Conservation (phyloP, 2,329 filamentous ascomycete species). For the Onygena corvina region DNA sequence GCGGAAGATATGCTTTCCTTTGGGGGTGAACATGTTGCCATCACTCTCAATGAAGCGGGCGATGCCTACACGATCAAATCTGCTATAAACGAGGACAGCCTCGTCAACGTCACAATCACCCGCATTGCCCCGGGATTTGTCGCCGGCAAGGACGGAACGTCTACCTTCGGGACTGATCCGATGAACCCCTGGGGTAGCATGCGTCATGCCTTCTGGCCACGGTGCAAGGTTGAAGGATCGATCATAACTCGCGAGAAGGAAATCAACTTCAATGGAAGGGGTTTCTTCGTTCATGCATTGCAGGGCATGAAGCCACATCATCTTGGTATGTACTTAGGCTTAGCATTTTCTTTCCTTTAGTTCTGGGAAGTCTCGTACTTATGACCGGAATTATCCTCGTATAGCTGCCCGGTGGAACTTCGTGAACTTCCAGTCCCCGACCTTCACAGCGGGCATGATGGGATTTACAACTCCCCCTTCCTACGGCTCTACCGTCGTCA, state of each 20-base stretch:
- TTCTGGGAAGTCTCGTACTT: slow-evolving; percentile 7
- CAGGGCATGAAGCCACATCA: slow-evolving; percentile 99
- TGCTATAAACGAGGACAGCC: slow-evolving; percentile 62
- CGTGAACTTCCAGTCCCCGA: slow-evolving; percentile 76
- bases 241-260: slow-evolving; percentile 73
- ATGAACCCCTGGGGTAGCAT: slow-evolving; percentile 81
- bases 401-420: slow-evolving; percentile 86
- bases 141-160: slow-evolving; percentile 70
- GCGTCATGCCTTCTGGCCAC: slow-evolving; percentile 89
- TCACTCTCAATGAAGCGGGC: slow-evolving; percentile 78
- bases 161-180: slow-evolving; percentile 75
- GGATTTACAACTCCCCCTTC: slow-evolving; percentile 89
- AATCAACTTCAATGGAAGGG: slow-evolving; percentile 68
- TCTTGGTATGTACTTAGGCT: slow-evolving; percentile 46
- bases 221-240: slow-evolving; percentile 67
- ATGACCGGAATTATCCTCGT: slow-evolving; percentile 4
- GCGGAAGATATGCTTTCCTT: slow-evolving; percentile 73
- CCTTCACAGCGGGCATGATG: slow-evolving; percentile 83
- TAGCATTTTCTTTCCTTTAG: neutral
- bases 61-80: slow-evolving; percentile 81
- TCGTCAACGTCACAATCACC: slow-evolving; percentile 77
- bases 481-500: slow-evolving; percentile 75
- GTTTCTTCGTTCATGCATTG: slow-evolving; percentile 69
- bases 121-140: slow-evolving; percentile 68
- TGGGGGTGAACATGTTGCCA: slow-evolving; percentile 70